Conservation (phyloP, 192 early-diverging fungal genomes). For the Helicostylum pulchrum region DNA sequence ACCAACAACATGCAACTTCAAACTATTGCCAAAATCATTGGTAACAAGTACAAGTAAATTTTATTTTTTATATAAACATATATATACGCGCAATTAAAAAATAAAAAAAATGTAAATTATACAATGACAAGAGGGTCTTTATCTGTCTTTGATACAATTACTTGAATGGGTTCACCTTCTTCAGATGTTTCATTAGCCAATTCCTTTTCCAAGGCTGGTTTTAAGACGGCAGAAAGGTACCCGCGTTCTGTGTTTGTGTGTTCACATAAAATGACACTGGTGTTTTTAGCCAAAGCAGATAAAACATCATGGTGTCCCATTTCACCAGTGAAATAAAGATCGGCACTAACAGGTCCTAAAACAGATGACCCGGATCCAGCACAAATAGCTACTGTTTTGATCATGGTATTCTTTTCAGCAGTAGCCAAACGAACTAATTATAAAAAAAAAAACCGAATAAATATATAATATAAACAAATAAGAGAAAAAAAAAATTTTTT, state of each 20-base stretch:
- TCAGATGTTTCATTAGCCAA: constrained; percentile 36
- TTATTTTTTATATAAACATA: not conserved
- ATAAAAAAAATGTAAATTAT: constrained; percentile 27
- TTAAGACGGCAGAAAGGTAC: constrained; percentile 64
- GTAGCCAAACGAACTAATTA: constrained; percentile 73
- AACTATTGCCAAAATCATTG: constrained; percentile 71
- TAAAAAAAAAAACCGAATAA: not conserved
- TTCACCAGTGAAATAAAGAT: constrained; percentile 91
- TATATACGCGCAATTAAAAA: not conserved
- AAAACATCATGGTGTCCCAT: constrained; percentile 94
- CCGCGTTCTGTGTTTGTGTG: constrained; percentile 93
- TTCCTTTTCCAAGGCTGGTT: constrained; percentile 55
- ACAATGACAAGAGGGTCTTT: constrained; percentile 70
- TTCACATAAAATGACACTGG: constrained; percentile 86
- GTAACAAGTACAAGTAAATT: constrained; percentile 17
- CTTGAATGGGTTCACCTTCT: constrained; percentile 47
- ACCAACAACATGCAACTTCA: constrained; percentile 96
- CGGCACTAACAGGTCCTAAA: constrained; percentile 54
- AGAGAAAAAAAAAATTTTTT: constrained; percentile 15
- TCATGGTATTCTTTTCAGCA: constrained; percentile 40
- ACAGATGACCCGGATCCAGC: constrained; percentile 84
- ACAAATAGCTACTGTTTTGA: constrained; percentile 84
- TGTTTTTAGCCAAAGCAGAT: constrained; percentile 70
- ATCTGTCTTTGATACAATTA: constrained; percentile 71
- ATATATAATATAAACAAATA: not conserved